Conservation (phyloP, 345 rosid species). For the Eucalyptus regnans region DNA sequence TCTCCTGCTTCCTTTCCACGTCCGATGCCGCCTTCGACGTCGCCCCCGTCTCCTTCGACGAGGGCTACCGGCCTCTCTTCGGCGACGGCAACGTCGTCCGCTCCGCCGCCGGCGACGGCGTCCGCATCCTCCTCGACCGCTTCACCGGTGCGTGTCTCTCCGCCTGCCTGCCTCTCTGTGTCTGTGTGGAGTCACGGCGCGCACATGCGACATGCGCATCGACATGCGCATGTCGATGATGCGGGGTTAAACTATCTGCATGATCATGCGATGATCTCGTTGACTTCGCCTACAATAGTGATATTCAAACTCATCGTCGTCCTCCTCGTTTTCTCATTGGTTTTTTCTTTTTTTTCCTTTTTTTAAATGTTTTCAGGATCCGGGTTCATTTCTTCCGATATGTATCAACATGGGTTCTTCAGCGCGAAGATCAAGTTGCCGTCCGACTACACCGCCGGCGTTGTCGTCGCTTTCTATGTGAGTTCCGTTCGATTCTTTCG, state of each 20-base stretch:
- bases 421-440: constrained; percentile 91
- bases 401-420: constrained; percentile 84
- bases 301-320: neutral
- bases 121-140: constrained; percentile 83
- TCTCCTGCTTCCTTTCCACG: neutral
- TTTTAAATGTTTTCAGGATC: constrained; percentile 35
- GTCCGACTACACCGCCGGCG: constrained; percentile 72
- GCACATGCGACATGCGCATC: neutral
- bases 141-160: constrained; percentile 40
- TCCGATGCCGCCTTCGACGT: constrained; percentile 17
- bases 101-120: constrained; percentile 58
- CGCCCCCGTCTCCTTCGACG: constrained; percentile 58
- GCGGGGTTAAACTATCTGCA: neutral
- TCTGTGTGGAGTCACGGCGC: neutral
- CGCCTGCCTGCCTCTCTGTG: no score
- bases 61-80: constrained; percentile 72
- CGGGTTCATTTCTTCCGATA: constrained; percentile 81
- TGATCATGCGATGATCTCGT: neutral
- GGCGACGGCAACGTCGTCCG: constrained; percentile 79
- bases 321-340: neutral
- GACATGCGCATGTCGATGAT: neutral
- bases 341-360: neutral
- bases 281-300: neutral
- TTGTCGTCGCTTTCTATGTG: constrained; percentile 91
- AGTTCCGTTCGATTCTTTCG: neutral